phyloP scores from a whole-genome alignment of 768 basidiomycete species.

The Mycena maculata region DNA sequence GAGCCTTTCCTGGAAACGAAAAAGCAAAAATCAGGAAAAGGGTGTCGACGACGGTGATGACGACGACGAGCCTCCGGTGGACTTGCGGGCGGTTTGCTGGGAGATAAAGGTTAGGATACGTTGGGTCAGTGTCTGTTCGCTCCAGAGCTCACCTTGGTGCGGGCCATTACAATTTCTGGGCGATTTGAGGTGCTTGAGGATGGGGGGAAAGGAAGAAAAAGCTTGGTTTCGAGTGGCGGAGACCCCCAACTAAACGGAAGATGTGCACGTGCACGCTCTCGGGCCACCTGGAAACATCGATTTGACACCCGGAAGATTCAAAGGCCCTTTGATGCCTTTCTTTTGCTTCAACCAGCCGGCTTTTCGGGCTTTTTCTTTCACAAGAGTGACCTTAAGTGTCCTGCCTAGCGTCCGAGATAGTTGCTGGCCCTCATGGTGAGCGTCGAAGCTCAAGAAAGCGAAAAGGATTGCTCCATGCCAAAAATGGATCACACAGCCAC shows the following conservation, averaged over 20 bases:
- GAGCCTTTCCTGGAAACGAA: constrained; percentile 76
- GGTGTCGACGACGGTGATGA: constrained; percentile 34
- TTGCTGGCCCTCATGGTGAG: not conserved
- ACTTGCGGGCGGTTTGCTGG: constrained; percentile 99
- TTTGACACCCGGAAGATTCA: constrained; percentile 34
- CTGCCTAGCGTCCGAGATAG: not conserved
- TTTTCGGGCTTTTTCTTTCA: not conserved
- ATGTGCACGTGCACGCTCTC: constrained; percentile 67
- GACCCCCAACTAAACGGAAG: constrained; percentile 51
- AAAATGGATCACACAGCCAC: not conserved
- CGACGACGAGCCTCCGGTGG: constrained; percentile 86
- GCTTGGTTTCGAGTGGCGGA: constrained; percentile 40
- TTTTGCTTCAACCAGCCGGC: not conserved
- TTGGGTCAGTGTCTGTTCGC: too few species aligned
- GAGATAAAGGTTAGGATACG: constrained; percentile 42
- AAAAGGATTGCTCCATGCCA: too few species aligned
- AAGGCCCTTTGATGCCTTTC: constrained; percentile 21
- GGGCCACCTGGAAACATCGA: constrained; percentile 50
- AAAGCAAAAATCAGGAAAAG: constrained; percentile 37
- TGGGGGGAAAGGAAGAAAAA: constrained; percentile 28
- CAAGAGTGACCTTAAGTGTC: not conserved
- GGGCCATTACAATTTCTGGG: constrained; percentile 69
- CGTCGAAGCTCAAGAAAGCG: not conserved
- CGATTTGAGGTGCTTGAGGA: constrained; percentile 35
- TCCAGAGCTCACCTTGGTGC: constrained; percentile 79